Conservation (phyloP, 345 rosid species). For the Eutrema japonicum region DNA sequence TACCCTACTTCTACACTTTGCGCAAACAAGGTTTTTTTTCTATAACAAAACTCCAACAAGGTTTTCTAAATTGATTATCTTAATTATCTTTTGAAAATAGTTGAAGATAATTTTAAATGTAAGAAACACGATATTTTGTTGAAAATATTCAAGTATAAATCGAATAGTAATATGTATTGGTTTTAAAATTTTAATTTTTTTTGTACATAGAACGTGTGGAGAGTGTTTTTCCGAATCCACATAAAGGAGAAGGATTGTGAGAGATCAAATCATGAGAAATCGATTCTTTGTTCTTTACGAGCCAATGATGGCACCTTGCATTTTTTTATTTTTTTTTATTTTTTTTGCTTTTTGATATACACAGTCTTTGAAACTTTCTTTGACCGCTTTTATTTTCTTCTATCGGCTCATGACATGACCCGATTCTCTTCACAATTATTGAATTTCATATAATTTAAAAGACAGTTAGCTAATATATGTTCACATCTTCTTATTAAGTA, state of each 20-base stretch:
- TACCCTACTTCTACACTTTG: neutral
- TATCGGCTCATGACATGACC: slow-evolving; percentile 23
- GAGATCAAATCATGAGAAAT: slow-evolving; percentile 39
- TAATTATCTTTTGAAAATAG: neutral
- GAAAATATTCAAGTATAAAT: neutral
- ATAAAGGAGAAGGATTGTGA: slow-evolving; percentile 33
- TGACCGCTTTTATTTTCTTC: slow-evolving; percentile 39
- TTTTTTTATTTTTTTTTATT: neutral
- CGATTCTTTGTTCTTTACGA: slow-evolving; percentile 37
- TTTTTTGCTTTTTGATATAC: slow-evolving; percentile 21
- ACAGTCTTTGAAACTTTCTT: slow-evolving; percentile 27
- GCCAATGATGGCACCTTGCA: slow-evolving; percentile 39
- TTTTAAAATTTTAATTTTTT: neutral
- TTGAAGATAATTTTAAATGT: neutral
- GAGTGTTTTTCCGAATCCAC: slow-evolving; percentile 38
- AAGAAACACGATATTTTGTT: neutral
- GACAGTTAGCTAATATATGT: slow-evolving; percentile 23
- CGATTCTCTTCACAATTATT: slow-evolving; percentile 38
- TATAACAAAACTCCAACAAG: neutral
- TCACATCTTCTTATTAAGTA: neutral
- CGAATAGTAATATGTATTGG: slow-evolving; percentile 1
- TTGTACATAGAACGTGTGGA: slow-evolving; percentile 29
- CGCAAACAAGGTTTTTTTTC: neutral
- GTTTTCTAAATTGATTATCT: neutral
- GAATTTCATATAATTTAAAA: slow-evolving; percentile 3